Conservation (phyloP, 129 eudicot species). For the Artemisia annua region DNA sequence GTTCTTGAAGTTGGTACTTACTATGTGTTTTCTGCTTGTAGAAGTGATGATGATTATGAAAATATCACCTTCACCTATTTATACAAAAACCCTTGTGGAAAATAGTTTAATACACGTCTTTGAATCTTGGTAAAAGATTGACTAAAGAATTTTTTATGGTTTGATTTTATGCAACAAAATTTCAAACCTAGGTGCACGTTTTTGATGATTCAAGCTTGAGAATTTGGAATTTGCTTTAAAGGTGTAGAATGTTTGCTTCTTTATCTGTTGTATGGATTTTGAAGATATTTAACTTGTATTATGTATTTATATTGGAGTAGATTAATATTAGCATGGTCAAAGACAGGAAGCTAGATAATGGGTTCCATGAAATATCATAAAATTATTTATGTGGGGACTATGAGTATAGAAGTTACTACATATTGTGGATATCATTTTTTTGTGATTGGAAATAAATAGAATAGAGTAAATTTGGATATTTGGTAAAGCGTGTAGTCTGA, state of each 20-base stretch:
- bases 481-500: too few species aligned
- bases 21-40: constrained; percentile 16
- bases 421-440: constrained; percentile 10
- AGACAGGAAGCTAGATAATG: constrained; percentile 46
- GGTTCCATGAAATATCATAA: constrained; percentile 36
- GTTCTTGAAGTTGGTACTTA: constrained; percentile 1
- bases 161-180: constrained; percentile 25
- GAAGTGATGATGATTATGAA: constrained; percentile 23
- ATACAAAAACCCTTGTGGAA: constrained; percentile 40
- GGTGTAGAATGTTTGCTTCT: constrained; percentile 23
- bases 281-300: constrained; percentile 1
- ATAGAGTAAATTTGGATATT: too few species aligned
- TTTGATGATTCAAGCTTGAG: constrained; percentile 46
- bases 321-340: constrained; percentile 45
- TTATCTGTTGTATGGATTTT: constrained; percentile 16
- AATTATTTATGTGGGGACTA: constrained; percentile 14
- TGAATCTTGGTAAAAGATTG: constrained; percentile 37
- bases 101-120: constrained; percentile 29
- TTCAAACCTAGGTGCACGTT: constrained; percentile 27
- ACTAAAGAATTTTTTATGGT: constrained; percentile 20
- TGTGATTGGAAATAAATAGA: neutral
- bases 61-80: constrained; percentile 19
- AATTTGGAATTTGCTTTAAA: constrained; percentile 31
- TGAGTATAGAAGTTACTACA: constrained; percentile 1
- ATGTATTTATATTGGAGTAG: constrained; percentile 4